Evolutionary conservation across 345 rosid species (phyloP).

Genomic region (Eutrema heterophyllum): DNA sequence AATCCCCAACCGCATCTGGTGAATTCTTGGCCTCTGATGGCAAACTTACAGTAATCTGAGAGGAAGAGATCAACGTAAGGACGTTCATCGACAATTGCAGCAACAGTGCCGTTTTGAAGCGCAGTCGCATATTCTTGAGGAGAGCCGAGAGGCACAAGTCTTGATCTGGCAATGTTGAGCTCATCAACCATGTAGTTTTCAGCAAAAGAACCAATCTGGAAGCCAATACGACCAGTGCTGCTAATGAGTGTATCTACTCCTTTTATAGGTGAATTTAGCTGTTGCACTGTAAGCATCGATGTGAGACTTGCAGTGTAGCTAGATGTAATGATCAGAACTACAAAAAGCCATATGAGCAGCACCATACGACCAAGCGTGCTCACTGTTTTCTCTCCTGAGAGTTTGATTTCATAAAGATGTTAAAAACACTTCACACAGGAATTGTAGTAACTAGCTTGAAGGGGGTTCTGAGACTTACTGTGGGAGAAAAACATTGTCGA

Average conservation of each 20-base stretch:
- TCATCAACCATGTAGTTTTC: constrained; percentile 65
- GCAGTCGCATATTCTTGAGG: constrained; percentile 74
- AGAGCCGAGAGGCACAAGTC: constrained; percentile 76
- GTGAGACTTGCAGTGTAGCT: constrained; percentile 96
- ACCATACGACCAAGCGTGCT: constrained; percentile 85
- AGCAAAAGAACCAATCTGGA: constrained; percentile 82
- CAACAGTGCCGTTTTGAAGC: constrained; percentile 59
- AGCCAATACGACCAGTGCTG: constrained; percentile 52
- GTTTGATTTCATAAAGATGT: constrained; percentile 10
- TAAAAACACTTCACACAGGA: not conserved
- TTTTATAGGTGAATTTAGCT: constrained; percentile 73
- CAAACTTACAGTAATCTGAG: constrained; percentile 56
- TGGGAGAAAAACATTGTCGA: constrained; percentile 86
- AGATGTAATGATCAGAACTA: constrained; percentile 72
- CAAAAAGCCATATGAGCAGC: constrained; percentile 83
- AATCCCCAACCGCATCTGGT: constrained; percentile 89
- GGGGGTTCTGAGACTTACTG: constrained; percentile 45
- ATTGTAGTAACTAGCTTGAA: constrained; percentile 6
- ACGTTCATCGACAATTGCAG: constrained; percentile 77
- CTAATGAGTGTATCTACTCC: constrained; percentile 73
- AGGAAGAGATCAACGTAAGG: constrained; percentile 80
- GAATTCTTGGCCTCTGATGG: constrained; percentile 74
- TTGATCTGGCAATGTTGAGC: constrained; percentile 61
- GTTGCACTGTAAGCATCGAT: constrained; percentile 84
- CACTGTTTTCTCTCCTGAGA: constrained; percentile 74